Evolutionary conservation across 306 rosid species (phyloP).

Genomic region (Medicago lupulina): DNA sequence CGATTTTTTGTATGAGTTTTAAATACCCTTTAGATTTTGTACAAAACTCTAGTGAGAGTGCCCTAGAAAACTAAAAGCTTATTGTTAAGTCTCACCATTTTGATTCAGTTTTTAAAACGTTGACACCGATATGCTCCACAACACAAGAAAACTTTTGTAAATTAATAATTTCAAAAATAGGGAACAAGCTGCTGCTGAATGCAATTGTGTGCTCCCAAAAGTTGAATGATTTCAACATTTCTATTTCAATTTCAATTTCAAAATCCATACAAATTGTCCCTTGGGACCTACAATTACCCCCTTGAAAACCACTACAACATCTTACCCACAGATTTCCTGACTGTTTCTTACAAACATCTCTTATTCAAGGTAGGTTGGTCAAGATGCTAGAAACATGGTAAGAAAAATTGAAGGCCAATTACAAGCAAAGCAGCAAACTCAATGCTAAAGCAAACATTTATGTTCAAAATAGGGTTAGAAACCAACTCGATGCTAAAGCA

Average conservation of each 20-base stretch:
- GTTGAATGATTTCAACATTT: conserved; percentile 5
- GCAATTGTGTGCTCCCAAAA: conserved; percentile 17
- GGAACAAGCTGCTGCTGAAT: conserved; percentile 4
- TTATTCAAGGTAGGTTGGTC: conserved; percentile 16
- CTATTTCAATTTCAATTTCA: conserved; percentile 26
- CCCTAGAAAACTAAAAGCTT: not conserved
- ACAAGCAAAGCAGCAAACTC: too few species aligned
- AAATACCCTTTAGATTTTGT: not conserved
- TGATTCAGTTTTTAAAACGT: not conserved
- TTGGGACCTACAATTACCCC: not conserved
- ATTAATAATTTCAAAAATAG: conserved; percentile 2
- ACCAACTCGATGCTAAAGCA: conserved; percentile 25
- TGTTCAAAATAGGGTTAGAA: too few species aligned
- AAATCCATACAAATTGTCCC: conserved; percentile 7
- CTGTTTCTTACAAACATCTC: conserved; percentile 16
- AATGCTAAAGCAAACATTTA: too few species aligned
- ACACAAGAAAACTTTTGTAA: not conserved
- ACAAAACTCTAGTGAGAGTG: conserved; percentile 1
- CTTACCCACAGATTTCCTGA: not conserved
- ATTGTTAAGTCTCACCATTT: not conserved
- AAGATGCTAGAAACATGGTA: not conserved
- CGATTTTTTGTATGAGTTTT: not conserved
- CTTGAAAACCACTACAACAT: conserved; percentile 6
- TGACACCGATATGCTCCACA: conserved; percentile 6
- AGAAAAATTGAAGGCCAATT: not conserved